A percentile compares a stretch with the other conserved stretches of the same genome.
These are phyloP conservation scores for Basipetospora sp. DNA, from an alignment of 2,329 filamentous ascomycete genomes.

Conservation along the genomic window DNA sequence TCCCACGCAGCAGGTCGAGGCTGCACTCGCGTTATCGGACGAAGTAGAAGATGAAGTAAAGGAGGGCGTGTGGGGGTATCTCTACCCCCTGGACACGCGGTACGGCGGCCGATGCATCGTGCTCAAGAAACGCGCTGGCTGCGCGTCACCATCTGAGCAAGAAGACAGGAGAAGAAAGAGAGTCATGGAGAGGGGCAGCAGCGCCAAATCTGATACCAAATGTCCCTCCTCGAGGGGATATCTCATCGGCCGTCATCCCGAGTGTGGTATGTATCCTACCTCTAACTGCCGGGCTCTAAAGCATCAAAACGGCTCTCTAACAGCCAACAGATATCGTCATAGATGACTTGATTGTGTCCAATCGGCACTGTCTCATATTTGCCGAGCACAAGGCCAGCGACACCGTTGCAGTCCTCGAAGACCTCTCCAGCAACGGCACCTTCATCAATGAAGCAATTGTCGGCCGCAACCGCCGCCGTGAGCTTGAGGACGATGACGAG, in stretches of 20 bases:
- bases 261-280: slow-evolving; percentile 88
- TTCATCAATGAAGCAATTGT: slow-evolving; percentile 87
- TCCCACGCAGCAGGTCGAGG: slow-evolving; percentile 58
- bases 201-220: slow-evolving; percentile 11
- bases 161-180: too few relatives aligned
- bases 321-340: slow-evolving; percentile 60
- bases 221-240: slow-evolving; percentile 65
- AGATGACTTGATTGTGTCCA: slow-evolving; percentile 68
- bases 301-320: background rate
- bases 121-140: slow-evolving; percentile 58
- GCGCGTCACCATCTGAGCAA: slow-evolving; percentile 29
- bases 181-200: background rate
- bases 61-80: slow-evolving; percentile 90
- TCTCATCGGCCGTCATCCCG: slow-evolving; percentile 78
- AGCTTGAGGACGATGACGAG: slow-evolving; percentile 80
- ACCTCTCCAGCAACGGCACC: slow-evolving; percentile 89
- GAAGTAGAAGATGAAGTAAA: slow-evolving; percentile 71
- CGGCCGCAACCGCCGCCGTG: slow-evolving; percentile 79
- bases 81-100: slow-evolving; percentile 64
- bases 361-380: slow-evolving; percentile 63
- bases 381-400: slow-evolving; percentile 42
- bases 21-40: slow-evolving; percentile 48
- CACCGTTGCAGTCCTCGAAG: slow-evolving; percentile 66
- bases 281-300: slow-evolving; percentile 13
- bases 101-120: slow-evolving; percentile 54